Conservation (phyloP, 129 eudicot genomes). For the Tagetes erecta region DNA sequence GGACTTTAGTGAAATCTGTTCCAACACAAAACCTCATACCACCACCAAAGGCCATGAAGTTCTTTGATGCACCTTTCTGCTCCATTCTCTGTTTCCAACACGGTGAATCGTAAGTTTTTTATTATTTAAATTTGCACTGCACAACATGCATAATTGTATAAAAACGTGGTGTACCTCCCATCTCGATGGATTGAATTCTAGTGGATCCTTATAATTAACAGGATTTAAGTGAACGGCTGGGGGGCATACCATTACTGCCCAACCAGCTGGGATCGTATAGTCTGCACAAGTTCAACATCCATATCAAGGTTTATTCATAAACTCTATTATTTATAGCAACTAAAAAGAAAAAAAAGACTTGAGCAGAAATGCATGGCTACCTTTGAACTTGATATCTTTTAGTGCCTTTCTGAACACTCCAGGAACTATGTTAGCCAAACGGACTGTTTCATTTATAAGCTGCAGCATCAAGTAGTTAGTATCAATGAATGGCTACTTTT, state of each 20-base stretch:
- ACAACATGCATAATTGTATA: neutral
- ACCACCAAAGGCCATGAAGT: slow-evolving; percentile 99
- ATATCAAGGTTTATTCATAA: slow-evolving; percentile 24
- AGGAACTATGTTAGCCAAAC: slow-evolving; percentile 91
- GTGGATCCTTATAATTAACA: slow-evolving; percentile 64
- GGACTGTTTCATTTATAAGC: slow-evolving; percentile 90
- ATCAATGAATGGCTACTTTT: slow-evolving; percentile 1
- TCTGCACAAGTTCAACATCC: slow-evolving; percentile 45
- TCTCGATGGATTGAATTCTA: slow-evolving; percentile 84
- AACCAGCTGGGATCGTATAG: slow-evolving; percentile 91
- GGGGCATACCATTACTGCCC: slow-evolving; percentile 98
- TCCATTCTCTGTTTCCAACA: slow-evolving; percentile 61
- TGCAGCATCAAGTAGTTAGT: slow-evolving; percentile 42
- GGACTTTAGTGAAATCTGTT: slow-evolving; percentile 87
- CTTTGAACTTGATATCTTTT: slow-evolving; percentile 69
- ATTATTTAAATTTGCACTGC: neutral
- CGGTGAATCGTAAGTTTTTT: neutral
- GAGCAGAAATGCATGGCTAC: slow-evolving; percentile 34
- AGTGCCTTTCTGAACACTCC: slow-evolving; percentile 87
- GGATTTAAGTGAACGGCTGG: slow-evolving; percentile 94
- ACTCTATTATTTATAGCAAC: neutral
- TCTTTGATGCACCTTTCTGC: slow-evolving; percentile 69
- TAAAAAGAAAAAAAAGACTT: neutral
- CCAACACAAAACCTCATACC: slow-evolving; percentile 99
- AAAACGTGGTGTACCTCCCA: slow-evolving; percentile 66